phyloP scores from a whole-genome alignment of 331 rosid genomes.

The Stylosanthes scabra region DNA sequence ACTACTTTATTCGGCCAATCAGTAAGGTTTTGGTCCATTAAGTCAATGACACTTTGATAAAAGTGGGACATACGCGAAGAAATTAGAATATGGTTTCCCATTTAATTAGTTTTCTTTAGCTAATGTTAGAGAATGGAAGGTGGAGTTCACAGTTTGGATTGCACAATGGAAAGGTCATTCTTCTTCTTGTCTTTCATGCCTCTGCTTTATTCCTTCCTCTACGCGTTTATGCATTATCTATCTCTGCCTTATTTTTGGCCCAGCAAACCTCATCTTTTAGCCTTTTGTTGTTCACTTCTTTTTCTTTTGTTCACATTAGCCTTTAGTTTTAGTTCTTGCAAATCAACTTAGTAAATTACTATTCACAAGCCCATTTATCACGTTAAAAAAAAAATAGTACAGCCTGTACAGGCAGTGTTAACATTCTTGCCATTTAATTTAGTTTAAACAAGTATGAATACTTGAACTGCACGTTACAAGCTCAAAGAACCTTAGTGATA shows the following conservation, averaged over 20 bases:
- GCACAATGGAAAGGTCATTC: slow-evolving; percentile 23
- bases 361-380: too few relatives aligned
- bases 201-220: slow-evolving; percentile 52
- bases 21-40: slow-evolving; percentile 27
- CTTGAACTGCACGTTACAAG: too few relatives aligned
- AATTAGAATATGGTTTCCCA: slow-evolving; percentile 15
- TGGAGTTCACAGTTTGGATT: slow-evolving; percentile 37
- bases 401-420: too few relatives aligned
- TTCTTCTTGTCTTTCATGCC: slow-evolving; percentile 39
- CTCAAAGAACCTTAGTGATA: too few relatives aligned
- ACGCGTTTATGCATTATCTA: slow-evolving; percentile 43
- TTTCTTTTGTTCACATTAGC: slow-evolving; percentile 43
- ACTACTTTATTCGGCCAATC: not conserved
- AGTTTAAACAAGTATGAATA: too few relatives aligned
- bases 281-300: slow-evolving; percentile 4
- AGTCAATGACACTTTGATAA: slow-evolving; percentile 37
- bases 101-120: slow-evolving; percentile 35
- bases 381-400: too few relatives aligned
- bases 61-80: slow-evolving; percentile 47
- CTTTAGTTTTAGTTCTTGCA: too few relatives aligned
- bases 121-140: slow-evolving; percentile 25
- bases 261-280: slow-evolving; percentile 24
- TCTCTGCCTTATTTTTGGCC: not conserved
- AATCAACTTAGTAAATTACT: too few relatives aligned
- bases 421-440: too few relatives aligned